These are phyloP conservation scores for Erysimum cheiri DNA, from an alignment of 441 rosid genomes.

Conservation along the genomic window DNA sequence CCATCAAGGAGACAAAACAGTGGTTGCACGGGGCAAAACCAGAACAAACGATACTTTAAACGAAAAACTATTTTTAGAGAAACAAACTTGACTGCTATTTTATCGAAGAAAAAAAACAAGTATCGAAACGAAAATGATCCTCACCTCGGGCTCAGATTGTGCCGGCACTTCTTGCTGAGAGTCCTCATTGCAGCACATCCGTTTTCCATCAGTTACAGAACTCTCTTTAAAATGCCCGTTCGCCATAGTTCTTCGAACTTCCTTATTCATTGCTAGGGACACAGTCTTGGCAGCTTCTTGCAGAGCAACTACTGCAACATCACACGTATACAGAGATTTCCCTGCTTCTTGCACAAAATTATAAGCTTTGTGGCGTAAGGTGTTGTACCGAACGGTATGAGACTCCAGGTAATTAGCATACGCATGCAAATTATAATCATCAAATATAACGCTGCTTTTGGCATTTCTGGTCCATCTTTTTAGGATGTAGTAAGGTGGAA, in stretches of 20 bases:
- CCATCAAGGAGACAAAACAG: constrained; percentile 15
- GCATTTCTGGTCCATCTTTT: constrained; percentile 98
- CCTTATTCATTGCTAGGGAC: constrained; percentile 60
- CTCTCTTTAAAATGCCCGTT: constrained; percentile 57
- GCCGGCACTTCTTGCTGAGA: constrained; percentile 42
- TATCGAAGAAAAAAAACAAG: background rate
- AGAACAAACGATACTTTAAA: constrained; percentile 13
- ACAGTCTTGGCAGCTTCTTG: constrained; percentile 78
- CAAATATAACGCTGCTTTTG: constrained; percentile 73
- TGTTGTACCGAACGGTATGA: constrained; percentile 71
- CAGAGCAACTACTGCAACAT: constrained; percentile 64
- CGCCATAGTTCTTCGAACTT: constrained; percentile 48
- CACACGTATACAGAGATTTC: constrained; percentile 57
- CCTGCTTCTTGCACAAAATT: constrained; percentile 81
- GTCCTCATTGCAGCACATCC: constrained; percentile 33
- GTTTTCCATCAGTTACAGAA: constrained; percentile 46
- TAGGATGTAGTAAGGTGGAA: constrained; percentile 79
- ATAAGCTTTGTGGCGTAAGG: constrained; percentile 79
- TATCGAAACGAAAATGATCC: constrained; percentile 29
- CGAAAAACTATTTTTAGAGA: background rate
- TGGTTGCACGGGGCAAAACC: background rate
- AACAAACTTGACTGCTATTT: background rate
- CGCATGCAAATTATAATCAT: constrained; percentile 60
- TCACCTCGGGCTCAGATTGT: constrained; percentile 69
- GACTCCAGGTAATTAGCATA: constrained; percentile 75